Base-by-base conservation (phyloP, 192 early-diverging fungal species). In the Fimicolochytrium jonesii region DNA sequence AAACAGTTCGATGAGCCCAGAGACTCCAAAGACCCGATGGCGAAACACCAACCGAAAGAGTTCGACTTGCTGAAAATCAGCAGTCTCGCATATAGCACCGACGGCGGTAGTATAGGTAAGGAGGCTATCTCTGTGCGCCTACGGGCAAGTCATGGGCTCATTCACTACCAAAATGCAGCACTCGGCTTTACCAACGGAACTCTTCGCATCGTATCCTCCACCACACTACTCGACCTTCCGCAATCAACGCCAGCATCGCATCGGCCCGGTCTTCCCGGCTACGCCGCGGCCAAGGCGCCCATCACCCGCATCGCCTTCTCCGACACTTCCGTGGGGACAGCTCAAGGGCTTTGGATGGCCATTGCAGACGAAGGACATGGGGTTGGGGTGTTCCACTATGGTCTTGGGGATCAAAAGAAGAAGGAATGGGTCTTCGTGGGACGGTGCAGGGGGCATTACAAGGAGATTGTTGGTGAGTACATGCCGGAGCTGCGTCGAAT, bases 111-210 rank as follows among this genome's bases (percentile, higher is more conserved):
- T 13, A 11, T 79, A 22, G 75, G 75, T 77, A 51, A 34, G 6
- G n/a, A n/a, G n/a, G 4, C 22, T 17, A 18, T 9, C 23, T 45
- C 15, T 50, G 17, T 25, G 29, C n/a, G 18, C 29, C 42, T 22
- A 18, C n/a, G n/a, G 13, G 23, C 17, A 13, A 50, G 11, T 0
- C 26, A 23, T 26, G 20, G 3, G 48, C 32, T 69, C 15, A 4
- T n/a, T 10, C 17, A 15, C 48, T 7, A 36, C 32, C 13, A 6
- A 13, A 42, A 70, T n/a, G 23, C 45, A 73, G 79, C 48, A 11
- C 50, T 72, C 34, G 79, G 79, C n/a, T 81, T 81, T 60, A 45
- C 45, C 9, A 74, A 81, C 41, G 79, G 79, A 22, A 69, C 61
- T 2, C 44, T 78, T 9, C 48, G 70, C n/a, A 59, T 81, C 26